These are phyloP conservation scores for Daldinia bambusicola DNA, from an alignment of 495 filamentous ascomycete genomes.

Conservation along the genomic window DNA sequence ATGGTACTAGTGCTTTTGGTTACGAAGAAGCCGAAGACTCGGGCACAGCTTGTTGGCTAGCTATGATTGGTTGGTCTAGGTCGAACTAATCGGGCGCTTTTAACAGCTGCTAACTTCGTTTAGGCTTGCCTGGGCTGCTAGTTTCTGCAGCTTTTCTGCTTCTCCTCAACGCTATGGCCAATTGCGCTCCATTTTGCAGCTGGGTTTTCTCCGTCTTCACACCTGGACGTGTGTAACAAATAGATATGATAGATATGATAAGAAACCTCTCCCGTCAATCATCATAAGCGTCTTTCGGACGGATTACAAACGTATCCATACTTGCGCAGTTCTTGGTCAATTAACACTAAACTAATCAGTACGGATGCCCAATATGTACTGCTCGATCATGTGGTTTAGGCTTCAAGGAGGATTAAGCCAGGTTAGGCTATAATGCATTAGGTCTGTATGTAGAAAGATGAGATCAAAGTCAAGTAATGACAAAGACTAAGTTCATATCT, in stretches of 20 bases:
- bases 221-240: neutral
- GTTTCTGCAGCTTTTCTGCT: neutral
- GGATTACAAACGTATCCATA: slow-evolving; percentile 1
- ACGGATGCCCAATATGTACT: slow-evolving; percentile 11
- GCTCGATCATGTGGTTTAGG: neutral
- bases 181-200: neutral
- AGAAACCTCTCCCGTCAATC: slow-evolving; percentile 7
- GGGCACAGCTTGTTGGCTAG: slow-evolving; percentile 27
- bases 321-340: slow-evolving; percentile 3
- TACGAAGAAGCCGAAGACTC: neutral
- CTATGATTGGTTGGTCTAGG: slow-evolving; percentile 25
- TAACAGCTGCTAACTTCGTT: slow-evolving; percentile 10
- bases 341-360: slow-evolving; percentile 8
- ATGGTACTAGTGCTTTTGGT: slow-evolving; percentile 15
- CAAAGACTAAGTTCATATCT: neutral
- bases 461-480: neutral
- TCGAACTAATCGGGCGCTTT: slow-evolving; percentile 20
- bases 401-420: slow-evolving; percentile 1
- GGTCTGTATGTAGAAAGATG: neutral
- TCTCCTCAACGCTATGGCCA: slow-evolving; percentile 28
- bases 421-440: neutral
- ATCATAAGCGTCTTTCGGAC: too few species aligned
- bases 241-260: slow-evolving; percentile 11
- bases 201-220: slow-evolving; percentile 8
- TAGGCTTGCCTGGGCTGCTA: neutral